Conservation (phyloP, 192 early-diverging fungal species). For the Podila epicladia region DNA sequence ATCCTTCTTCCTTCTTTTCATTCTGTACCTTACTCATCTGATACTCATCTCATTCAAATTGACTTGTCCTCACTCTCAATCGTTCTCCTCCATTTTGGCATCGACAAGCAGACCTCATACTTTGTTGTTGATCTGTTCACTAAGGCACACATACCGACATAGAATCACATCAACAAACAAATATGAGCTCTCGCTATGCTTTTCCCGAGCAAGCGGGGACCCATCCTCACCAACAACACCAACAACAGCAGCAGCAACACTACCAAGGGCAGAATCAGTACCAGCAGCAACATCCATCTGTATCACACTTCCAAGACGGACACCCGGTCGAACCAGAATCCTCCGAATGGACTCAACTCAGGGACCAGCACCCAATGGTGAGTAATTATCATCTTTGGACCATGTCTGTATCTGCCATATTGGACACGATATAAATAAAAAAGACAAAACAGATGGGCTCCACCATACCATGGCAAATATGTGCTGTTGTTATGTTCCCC, state of each 20-base stretch:
- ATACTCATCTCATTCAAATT: background rate
- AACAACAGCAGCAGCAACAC: conserved; percentile 1
- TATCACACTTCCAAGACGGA: conserved; percentile 29
- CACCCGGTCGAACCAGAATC: conserved; percentile 11
- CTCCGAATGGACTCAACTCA: conserved; percentile 22
- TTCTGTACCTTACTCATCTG: background rate
- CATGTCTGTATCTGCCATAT: background rate
- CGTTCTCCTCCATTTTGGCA: background rate
- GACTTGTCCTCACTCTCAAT: too few species aligned
- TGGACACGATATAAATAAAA: background rate
- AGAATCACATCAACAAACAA: background rate
- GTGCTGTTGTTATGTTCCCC: background rate
- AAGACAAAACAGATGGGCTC: background rate
- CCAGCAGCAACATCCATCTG: background rate
- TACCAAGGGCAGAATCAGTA: background rate
- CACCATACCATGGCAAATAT: background rate
- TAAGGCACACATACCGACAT: background rate
- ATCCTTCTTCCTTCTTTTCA: background rate
- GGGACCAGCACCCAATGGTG: conserved; percentile 27
- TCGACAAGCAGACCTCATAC: too few species aligned
- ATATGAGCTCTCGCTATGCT: conserved; percentile 13
- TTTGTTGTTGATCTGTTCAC: too few species aligned
- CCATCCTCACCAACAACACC: background rate
- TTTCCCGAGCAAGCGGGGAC: background rate
- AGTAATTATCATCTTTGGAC: background rate